Conservation (phyloP, 345 rosid species). For the Eucalyptus victrix region DNA sequence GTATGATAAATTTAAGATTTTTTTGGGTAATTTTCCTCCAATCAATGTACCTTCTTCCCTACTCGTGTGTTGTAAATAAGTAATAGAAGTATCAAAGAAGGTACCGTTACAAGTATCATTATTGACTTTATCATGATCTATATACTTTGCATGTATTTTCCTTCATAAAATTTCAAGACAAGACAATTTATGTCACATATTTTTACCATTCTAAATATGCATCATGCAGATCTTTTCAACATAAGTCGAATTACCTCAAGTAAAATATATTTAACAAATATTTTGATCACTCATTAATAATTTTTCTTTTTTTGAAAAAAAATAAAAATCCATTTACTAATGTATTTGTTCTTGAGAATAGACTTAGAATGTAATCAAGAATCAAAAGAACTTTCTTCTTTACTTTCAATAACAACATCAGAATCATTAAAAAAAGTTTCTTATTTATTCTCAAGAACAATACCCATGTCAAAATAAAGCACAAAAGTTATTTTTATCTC, state of each 20-base stretch:
- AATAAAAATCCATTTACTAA: rapidly evolving
- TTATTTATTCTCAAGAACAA: too few relatives aligned
- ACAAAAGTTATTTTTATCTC: too few relatives aligned
- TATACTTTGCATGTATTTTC: not conserved
- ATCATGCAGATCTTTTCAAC: not conserved
- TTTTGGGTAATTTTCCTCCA: too few relatives aligned
- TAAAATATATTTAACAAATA: not conserved
- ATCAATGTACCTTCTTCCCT: too few relatives aligned
- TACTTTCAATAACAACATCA: too few relatives aligned
- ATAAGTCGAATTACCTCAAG: not conserved
- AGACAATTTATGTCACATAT: not conserved
- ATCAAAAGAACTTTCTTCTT: rapidly evolving
- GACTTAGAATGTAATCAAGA: rapidly evolving
- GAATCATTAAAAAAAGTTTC: too few relatives aligned
- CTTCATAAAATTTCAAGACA: not conserved
- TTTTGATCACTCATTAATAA: not conserved
- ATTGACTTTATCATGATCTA: not conserved
- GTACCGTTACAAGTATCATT: not conserved
- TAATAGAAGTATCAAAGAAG: not conserved
- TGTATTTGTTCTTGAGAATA: rapidly evolving
- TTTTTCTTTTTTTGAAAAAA: not conserved
- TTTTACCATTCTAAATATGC: not conserved
- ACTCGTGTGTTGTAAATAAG: too few relatives aligned
- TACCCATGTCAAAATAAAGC: too few relatives aligned
- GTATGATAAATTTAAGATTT: too few relatives aligned